Conservation (phyloP, 768 basidiomycete genomes). For the Macrolepiota fuliginosa region DNA sequence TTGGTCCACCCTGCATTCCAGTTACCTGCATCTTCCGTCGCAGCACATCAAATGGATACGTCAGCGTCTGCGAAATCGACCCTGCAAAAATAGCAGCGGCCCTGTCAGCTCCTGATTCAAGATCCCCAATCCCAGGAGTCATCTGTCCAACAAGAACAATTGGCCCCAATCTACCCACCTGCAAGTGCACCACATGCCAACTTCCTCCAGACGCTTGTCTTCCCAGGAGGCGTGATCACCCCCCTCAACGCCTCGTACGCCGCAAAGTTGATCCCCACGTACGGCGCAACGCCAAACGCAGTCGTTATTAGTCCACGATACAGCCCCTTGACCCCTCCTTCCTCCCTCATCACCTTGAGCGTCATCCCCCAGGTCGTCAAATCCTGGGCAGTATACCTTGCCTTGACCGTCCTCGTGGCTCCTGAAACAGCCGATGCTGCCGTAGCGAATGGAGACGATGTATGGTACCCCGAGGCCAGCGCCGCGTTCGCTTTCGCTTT, state of each 20-base stretch:
- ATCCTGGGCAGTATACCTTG: constrained; percentile 47
- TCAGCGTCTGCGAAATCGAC: constrained; percentile 90
- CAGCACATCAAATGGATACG: constrained; percentile 94
- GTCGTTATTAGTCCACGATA: constrained; percentile 87
- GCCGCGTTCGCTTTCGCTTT: constrained; percentile 25
- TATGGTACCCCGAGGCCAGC: constrained; percentile 56
- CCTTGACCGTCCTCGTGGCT: constrained; percentile 21
- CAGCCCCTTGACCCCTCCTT: constrained; percentile 85
- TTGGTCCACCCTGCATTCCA: constrained; percentile 67
- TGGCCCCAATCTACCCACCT: constrained; percentile 40
- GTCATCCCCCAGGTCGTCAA: constrained; percentile 88
- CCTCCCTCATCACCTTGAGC: constrained; percentile 83
- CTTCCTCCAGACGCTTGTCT: constrained; percentile 66
- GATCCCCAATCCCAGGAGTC: not conserved
- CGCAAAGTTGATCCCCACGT: constrained; percentile 91
- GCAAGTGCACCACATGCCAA: constrained; percentile 85
- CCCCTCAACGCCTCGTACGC: constrained; percentile 83
- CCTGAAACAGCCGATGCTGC: constrained; percentile 20
- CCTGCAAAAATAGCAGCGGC: constrained; percentile 36
- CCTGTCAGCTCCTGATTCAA: constrained; percentile 1
- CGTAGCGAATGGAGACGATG: constrained; percentile 40
- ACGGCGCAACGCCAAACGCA: constrained; percentile 86
- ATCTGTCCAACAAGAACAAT: not conserved
- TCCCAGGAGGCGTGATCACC: constrained; percentile 78
- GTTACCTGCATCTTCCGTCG: constrained; percentile 95